phyloP scores from a whole-genome alignment of 23 red algal genomes.

The Cyanidium caldarium region DNA sequence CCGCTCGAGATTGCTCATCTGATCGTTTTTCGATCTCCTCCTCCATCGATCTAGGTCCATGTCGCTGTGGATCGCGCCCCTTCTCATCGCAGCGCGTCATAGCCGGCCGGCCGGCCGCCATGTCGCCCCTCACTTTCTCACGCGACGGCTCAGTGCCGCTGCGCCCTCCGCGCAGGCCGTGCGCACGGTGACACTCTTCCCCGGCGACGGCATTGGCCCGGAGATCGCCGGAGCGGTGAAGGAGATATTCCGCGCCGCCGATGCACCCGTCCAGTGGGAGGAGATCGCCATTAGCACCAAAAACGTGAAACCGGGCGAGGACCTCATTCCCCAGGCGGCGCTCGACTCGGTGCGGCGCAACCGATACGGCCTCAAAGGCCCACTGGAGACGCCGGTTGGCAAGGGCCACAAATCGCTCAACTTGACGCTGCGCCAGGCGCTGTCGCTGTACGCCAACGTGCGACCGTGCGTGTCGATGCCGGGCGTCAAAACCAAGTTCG shows the following conservation, averaged over 20 bases:
- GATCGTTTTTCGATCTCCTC: too few species aligned
- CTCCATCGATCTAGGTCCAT: too few species aligned
- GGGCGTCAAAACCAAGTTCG: constrained; percentile 78
- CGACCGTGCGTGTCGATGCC: constrained; percentile 69
- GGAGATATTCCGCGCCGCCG: constrained; percentile 52
- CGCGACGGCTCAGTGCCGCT: too few species aligned
- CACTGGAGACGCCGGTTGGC: constrained; percentile 88
- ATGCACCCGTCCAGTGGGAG: constrained; percentile 79
- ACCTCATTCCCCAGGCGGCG: constrained; percentile 41
- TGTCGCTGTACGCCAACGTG: constrained; percentile 91
- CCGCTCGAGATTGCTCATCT: too few species aligned
- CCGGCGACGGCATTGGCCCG: constrained; percentile 94
- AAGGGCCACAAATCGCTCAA: constrained; percentile 84
- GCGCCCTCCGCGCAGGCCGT: too few species aligned
- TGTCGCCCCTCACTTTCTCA: too few species aligned
- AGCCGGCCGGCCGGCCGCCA: too few species aligned
- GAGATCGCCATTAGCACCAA: constrained; percentile 48
- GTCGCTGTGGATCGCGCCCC: too few species aligned
- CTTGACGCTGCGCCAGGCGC: constrained; percentile 65
- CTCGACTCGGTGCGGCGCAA: constrained; percentile 74
- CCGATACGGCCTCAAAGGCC: constrained; percentile 83
- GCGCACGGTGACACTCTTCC: constrained; percentile 97
- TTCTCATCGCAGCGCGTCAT: too few species aligned
- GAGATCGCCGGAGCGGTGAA: constrained; percentile 74
- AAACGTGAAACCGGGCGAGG: constrained; percentile 44